A percentile compares a stretch with the other conserved stretches of the same genome.
phyloP scores from a whole-genome alignment of 2,329 filamentous ascomycete species.

The Ophiostoma sp. region DNA sequence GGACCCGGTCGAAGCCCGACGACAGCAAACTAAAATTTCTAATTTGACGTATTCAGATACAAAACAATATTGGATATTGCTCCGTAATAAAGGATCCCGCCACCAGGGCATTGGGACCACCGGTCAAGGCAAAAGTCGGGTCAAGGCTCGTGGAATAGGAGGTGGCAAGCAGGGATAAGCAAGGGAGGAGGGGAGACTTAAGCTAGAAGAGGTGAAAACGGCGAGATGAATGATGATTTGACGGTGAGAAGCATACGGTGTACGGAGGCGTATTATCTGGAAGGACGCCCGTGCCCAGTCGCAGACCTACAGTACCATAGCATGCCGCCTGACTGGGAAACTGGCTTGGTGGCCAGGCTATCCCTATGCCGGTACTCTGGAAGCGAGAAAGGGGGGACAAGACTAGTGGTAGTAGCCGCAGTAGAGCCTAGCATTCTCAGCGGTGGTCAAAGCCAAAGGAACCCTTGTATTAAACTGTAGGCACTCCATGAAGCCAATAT shows the following conservation, averaged over 20 bases:
- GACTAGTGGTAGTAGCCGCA: neutral
- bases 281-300: neutral
- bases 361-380: slow-evolving; percentile 18
- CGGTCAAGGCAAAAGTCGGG: neutral
- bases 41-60: neutral
- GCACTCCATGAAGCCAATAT: too few species aligned
- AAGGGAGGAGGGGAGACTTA: neutral
- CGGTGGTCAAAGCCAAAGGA: too few species aligned
- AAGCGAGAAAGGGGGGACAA: slow-evolving; percentile 15
- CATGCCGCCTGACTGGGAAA: neutral
- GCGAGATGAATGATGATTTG: neutral
- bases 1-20: neutral
- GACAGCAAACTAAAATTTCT: neutral
- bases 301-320: neutral
- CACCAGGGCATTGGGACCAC: neutral
- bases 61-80: neutral
- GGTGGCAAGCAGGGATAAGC: neutral
- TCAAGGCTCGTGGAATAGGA: neutral
- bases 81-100: neutral
- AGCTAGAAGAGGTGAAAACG: neutral
- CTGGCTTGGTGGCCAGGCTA: slow-evolving; percentile 5
- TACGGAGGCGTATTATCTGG: too few species aligned
- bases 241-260: neutral
- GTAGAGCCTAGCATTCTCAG: neutral
- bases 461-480: too few species aligned